These are phyloP conservation scores for Chlorella sp. DNA, from an alignment of 139 green algal species.

Conservation along the genomic window DNA sequence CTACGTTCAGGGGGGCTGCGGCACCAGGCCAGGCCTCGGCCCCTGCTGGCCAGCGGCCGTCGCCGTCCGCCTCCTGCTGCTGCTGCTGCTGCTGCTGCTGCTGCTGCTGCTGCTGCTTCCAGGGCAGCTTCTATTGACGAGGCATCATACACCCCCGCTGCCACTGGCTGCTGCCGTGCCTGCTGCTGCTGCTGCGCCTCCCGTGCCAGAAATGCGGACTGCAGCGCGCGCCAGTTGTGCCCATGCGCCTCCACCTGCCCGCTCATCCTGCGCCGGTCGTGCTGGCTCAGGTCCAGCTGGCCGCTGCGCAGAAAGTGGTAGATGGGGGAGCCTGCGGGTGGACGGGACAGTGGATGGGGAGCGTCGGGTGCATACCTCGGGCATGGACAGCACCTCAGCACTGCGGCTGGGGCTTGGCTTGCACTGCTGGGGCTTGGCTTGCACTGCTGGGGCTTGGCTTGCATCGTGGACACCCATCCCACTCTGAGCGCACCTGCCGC, in stretches of 20 bases:
- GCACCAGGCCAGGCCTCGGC: neutral
- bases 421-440: too few relatives aligned
- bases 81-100: neutral
- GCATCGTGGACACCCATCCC: too few relatives aligned
- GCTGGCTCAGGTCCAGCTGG: constrained; percentile 50
- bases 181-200: neutral
- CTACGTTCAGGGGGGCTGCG: neutral
- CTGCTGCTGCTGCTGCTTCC: neutral
- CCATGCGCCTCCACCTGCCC: constrained; percentile 40
- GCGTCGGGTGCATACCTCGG: too few relatives aligned
- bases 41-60: neutral
- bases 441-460: too few relatives aligned
- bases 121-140: too few relatives aligned
- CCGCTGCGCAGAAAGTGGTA: constrained; percentile 64
- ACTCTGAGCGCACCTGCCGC: constrained; percentile 30
- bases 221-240: constrained; percentile 24
- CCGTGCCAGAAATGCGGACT: neutral
- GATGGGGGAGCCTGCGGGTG: constrained; percentile 47
- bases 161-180: neutral
- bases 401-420: too few relatives aligned
- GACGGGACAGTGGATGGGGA: too few relatives aligned
- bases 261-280: constrained; percentile 50
- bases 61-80: neutral
- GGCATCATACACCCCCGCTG: neutral
- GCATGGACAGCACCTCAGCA: too few relatives aligned